A percentile compares a stretch with the other conserved stretches of the same genome.
Evolutionary conservation across 116 monocot species (phyloP).

Genomic region (Papilionanthe hybrid): DNA sequence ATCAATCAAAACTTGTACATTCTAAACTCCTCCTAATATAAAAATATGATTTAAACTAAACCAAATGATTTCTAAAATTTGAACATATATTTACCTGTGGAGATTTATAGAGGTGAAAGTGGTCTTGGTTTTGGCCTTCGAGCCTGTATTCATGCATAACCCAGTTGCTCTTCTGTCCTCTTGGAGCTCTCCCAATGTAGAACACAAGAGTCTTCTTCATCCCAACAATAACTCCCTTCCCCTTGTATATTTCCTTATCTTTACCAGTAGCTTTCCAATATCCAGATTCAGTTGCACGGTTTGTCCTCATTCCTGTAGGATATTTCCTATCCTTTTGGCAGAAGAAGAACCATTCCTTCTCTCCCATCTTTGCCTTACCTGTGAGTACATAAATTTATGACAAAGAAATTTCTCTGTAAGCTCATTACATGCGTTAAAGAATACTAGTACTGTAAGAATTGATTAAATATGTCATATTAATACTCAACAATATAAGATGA

Average conservation of each 20-base stretch:
- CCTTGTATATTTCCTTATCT: slow-evolving; percentile 9
- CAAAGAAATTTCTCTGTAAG: background rate
- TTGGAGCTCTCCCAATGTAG: slow-evolving; percentile 15
- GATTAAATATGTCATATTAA: too few species aligned
- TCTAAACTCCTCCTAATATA: background rate
- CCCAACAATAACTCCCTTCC: slow-evolving; percentile 6
- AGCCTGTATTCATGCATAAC: slow-evolving; percentile 21
- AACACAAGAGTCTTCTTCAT: slow-evolving; percentile 23
- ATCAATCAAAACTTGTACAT: too few species aligned
- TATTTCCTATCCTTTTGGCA: slow-evolving; percentile 13
- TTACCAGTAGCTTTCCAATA: slow-evolving; percentile 44
- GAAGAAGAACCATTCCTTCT: slow-evolving; percentile 16
- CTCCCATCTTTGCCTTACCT: slow-evolving; percentile 18
- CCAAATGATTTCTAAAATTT: too few species aligned
- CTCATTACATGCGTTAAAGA: background rate
- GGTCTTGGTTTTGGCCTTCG: background rate
- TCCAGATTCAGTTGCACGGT: slow-evolving; percentile 28
- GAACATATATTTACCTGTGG: background rate
- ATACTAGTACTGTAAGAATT: too few species aligned
- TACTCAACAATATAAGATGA: too few species aligned
- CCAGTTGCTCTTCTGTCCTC: slow-evolving; percentile 15
- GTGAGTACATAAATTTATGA: background rate
- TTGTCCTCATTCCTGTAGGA: slow-evolving; percentile 24
- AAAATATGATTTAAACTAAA: background rate
- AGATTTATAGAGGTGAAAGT: background rate